Percentiles rank a stretch among this genome's conserved stretches.
Conservation (phyloP, 2,329 filamentous ascomycete genomes). For the Celoporthe dispersa region DNA sequence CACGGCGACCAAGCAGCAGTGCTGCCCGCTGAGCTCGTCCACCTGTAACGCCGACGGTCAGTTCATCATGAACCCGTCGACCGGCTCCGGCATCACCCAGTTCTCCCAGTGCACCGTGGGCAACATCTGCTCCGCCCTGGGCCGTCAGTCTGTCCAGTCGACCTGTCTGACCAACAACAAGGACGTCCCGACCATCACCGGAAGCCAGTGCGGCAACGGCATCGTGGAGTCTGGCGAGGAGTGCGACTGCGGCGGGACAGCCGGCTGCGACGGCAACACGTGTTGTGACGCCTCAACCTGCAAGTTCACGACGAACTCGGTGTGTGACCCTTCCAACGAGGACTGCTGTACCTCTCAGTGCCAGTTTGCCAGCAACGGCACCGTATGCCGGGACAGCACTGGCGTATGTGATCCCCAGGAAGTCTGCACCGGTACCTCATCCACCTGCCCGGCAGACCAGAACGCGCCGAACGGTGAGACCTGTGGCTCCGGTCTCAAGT, state of each 20-base stretch:
- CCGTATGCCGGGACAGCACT: constrained; percentile 79
- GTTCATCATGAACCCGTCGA: constrained; percentile 97
- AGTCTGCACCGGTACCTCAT: constrained; percentile 73
- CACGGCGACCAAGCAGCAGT: constrained; percentile 58
- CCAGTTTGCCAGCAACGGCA: constrained; percentile 67
- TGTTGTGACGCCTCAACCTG: constrained; percentile 90
- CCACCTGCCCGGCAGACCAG: constrained; percentile 75
- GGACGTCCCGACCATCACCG: constrained; percentile 78
- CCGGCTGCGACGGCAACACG: constrained; percentile 71
- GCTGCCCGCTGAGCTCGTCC: constrained; percentile 74
- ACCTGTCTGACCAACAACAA: constrained; percentile 84
- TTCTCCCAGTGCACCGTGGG: constrained; percentile 92
- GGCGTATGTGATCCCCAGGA: constrained; percentile 87
- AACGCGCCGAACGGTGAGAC: constrained; percentile 70
- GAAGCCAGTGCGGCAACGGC: constrained; percentile 90
- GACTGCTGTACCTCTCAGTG: constrained; percentile 76
- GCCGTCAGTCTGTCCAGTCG: constrained; percentile 74
- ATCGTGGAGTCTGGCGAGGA: constrained; percentile 95
- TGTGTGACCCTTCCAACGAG: constrained; percentile 82
- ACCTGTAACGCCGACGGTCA: constrained; percentile 76
- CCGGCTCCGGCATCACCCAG: constrained; percentile 68
- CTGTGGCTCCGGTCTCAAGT: constrained; percentile 78
- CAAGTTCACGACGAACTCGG: constrained; percentile 74
- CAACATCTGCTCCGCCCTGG: constrained; percentile 89
- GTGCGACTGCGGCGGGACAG: constrained; percentile 87